Evolutionary conservation across 345 rosid species (phyloP), one percentile per base, ranked within the genome.

Genomic region (Lepidium didymum): DNA sequence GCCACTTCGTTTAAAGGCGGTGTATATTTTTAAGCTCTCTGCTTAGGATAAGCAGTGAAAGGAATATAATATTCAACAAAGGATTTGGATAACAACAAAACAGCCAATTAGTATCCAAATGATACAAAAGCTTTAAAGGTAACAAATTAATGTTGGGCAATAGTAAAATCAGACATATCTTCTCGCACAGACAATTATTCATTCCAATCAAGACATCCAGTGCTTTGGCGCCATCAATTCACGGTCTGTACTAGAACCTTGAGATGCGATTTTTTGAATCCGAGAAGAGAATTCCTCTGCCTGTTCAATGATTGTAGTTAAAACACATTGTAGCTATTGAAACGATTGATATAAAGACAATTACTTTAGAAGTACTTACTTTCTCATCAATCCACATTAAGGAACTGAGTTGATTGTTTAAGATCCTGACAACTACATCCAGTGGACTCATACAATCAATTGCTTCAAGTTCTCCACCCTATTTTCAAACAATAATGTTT

Each of bases 331-430:
- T 33, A 62, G 45, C 36, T 56, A 14, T 2, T 5, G 29, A 45
- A 43, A 21, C 19, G 3, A 35, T 18, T 3, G 3, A 45, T 23
- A 38, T 0, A 29, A 42, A 16, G 36, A 74, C 23, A 14, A 62
- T 65, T 18, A 13, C 8, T 12, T 37, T 41, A n/a, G n/a, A n/a
- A 46, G 42, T 19, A 56, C 49, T 49, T 60, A 89, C 96, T 84
- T 89, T 89, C 77, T 94, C 99, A 74, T 94, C 99, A 50, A 94
- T 85, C 97, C 96, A 91, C 93, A 91, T 87, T 40, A 94, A 81
- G 65, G 99, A 94, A 68, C 96, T 87, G 12, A 94, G 84, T 82
- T 94, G 99, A 80, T 94, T 94, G 84, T 94, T 94, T 67, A 94
- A 79, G 78, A 94, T 91, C 46, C 85, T 80, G 37, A 88, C 96